Base-by-base conservation (phyloP, 2,329 filamentous ascomycete species). In the Colletotrichum destructivum region DNA sequence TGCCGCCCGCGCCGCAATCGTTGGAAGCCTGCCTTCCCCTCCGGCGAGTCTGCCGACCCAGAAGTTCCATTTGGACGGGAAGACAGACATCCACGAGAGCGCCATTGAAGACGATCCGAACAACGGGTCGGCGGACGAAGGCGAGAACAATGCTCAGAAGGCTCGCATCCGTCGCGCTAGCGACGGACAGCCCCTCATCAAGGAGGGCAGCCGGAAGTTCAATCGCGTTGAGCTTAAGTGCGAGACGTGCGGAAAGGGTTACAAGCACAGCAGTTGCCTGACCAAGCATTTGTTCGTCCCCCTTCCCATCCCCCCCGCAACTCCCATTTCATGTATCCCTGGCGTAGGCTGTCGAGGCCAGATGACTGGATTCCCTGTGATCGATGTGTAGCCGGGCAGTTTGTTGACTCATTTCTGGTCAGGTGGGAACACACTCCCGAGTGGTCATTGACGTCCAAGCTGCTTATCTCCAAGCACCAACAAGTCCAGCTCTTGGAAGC, bases 231-330 rank as follows among this genome's bases (percentile, higher is more conserved):
- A 98, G 83, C 90, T 99, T 81, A 94, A 93, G 84, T 99, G 96
- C 87, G 94, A 98, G 82, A 96, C 95, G 85, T 99, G 96, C 88
- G 96, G 96, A 84, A 99, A 99, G 89, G 95, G 95, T 85, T 99
- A 99, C 91, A 99, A 99, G 91, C 96, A 99, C 89, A 97, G 95
- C 91, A 98, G 96, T 88, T 99, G 96, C 91, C 91, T 99, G 88
- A 97, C 94, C 83, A 99, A 98, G 91, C 96, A 99, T 92, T 93
- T 98, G 96, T 98, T 92, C 90, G 96, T 98, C 88, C 86, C 88
- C 91, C 88, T 87, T 85, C 84, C 85, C 84, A 85, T 83, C 81
- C 82, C 81, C 79, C 78, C 8, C 31, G 31, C 76, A 78, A 77
- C 80, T 77, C 81, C 79, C 80, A 75, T 80, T 80, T 42, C 55